Percentiles rank a stretch among this genome's conserved stretches.
phyloP scores from a whole-genome alignment of 352 stramenopile species.

The Globisporangium mamillatum region DNA sequence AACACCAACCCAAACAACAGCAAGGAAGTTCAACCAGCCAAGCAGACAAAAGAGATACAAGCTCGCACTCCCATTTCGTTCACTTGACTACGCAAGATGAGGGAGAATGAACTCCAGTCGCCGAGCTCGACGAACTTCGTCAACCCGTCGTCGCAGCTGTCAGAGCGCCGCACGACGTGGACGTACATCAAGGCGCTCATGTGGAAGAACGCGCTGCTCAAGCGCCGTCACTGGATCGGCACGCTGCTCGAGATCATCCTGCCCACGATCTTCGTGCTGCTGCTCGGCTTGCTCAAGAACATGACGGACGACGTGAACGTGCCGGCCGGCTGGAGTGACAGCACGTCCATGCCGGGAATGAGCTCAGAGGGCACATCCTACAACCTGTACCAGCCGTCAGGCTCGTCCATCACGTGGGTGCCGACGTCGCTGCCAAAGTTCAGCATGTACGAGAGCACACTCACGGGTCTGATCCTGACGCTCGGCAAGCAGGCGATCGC shows the following conservation, averaged over 20 bases:
- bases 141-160: not conserved
- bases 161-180: slow-evolving; percentile 9
- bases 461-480: slow-evolving; percentile 54
- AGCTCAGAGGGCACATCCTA: slow-evolving; percentile 26
- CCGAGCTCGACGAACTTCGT: not conserved
- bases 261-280: slow-evolving; percentile 54
- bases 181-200: slow-evolving; percentile 41
- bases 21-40: too few relatives aligned
- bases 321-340: slow-evolving; percentile 48
- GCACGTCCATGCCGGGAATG: slow-evolving; percentile 4
- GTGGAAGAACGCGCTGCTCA: slow-evolving; percentile 70
- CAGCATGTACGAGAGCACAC: slow-evolving; percentile 44
- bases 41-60: too few relatives aligned
- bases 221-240: slow-evolving; percentile 45
- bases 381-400: slow-evolving; percentile 47
- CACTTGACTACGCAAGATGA: too few relatives aligned
- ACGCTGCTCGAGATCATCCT: slow-evolving; percentile 49
- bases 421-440: slow-evolving; percentile 36
- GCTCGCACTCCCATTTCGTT: too few relatives aligned
- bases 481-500: slow-evolving; percentile 40
- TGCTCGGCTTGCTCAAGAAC: slow-evolving; percentile 53
- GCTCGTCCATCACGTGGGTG: slow-evolving; percentile 34
- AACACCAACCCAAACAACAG: too few relatives aligned
- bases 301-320: slow-evolving; percentile 41
- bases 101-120: not conserved